Conservation (phyloP, 441 rosid species). For the Francoa sonchifolia region DNA sequence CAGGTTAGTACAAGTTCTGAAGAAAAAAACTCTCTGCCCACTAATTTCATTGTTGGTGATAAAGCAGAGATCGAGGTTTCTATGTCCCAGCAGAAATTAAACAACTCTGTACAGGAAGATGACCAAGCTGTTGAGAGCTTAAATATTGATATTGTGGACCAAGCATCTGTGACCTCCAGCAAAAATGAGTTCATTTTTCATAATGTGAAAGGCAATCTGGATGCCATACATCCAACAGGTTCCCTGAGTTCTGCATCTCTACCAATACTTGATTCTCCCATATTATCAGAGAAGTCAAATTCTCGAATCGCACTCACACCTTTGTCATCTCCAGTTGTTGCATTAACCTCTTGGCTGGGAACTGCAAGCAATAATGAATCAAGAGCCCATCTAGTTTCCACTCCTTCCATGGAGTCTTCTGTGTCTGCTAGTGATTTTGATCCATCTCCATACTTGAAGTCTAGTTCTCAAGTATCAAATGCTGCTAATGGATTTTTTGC, state of each 20-base stretch:
- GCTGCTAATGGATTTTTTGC: slow-evolving; percentile 38
- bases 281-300: slow-evolving; percentile 75
- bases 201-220: slow-evolving; percentile 26
- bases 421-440: slow-evolving; percentile 54
- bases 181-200: slow-evolving; percentile 39
- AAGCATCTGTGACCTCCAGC: slow-evolving; percentile 39
- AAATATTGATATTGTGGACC: slow-evolving; percentile 40
- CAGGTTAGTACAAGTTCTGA: slow-evolving; percentile 88
- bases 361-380: slow-evolving; percentile 47
- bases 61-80: slow-evolving; percentile 33
- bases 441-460: slow-evolving; percentile 49
- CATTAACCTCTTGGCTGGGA: slow-evolving; percentile 83
- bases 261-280: slow-evolving; percentile 57
- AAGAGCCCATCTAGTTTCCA: slow-evolving; percentile 30
- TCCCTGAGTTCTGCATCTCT: slow-evolving; percentile 65
- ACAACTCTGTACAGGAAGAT: slow-evolving; percentile 31
- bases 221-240: slow-evolving; percentile 40
- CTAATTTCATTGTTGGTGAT: slow-evolving; percentile 34
- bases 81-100: slow-evolving; percentile 35
- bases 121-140: slow-evolving; percentile 36
- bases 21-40: slow-evolving; percentile 39
- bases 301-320: slow-evolving; percentile 43
- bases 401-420: slow-evolving; percentile 64
- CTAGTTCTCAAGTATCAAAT: slow-evolving; percentile 39
- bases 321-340: slow-evolving; percentile 64